These are phyloP conservation scores for Solanum peruvianum DNA, from an alignment of 257 asterid genomes.

Conservation along the genomic window DNA sequence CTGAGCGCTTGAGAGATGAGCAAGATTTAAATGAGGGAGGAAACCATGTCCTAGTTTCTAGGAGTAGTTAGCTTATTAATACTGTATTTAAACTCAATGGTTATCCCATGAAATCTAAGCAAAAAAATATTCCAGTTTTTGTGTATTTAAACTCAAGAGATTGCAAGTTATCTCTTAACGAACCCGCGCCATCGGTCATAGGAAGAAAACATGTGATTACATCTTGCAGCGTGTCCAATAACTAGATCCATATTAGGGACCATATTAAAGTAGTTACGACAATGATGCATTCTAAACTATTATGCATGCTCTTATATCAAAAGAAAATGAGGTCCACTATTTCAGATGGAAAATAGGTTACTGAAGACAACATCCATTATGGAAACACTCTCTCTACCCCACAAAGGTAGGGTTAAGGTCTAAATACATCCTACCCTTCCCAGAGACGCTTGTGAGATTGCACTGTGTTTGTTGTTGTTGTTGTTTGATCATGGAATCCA, in stretches of 20 bases:
- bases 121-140: background rate
- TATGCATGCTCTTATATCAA: background rate
- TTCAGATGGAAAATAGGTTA: background rate
- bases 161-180: background rate
- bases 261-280: background rate
- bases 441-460: background rate
- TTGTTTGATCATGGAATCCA: background rate
- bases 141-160: background rate
- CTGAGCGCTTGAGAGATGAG: background rate
- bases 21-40: background rate
- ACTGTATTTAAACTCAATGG: background rate
- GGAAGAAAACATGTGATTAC: background rate
- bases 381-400: background rate
- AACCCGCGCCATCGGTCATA: background rate
- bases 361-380: background rate
- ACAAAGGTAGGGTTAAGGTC: background rate
- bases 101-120: background rate
- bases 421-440: background rate
- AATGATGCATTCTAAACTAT: background rate
- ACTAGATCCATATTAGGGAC: background rate
- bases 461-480: background rate
- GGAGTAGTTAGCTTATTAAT: background rate
- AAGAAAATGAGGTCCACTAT: background rate
- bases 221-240: background rate
- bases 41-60: background rate